A percentile compares a stretch with the other conserved stretches of the same genome.
These are phyloP conservation scores for Tolypocladium capitatum DNA, from an alignment of 2,329 filamentous ascomycete genomes.

Conservation along the genomic window DNA sequence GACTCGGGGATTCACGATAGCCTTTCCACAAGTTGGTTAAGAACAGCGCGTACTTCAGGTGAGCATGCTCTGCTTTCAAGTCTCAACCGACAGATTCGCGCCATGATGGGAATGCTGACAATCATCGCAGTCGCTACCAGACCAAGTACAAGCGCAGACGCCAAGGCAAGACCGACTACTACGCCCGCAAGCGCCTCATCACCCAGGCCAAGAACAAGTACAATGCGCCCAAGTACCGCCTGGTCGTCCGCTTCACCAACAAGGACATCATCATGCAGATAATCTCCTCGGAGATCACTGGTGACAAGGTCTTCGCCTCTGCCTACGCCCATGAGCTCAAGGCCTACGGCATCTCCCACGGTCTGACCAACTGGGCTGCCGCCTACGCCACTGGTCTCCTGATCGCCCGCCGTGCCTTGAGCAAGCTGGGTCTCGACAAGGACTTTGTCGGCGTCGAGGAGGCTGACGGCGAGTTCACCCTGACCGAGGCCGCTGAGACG, in stretches of 20 bases:
- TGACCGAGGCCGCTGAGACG: slow-evolving; percentile 88
- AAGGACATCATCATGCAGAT: slow-evolving; percentile 98
- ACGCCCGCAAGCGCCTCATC: slow-evolving; percentile 98
- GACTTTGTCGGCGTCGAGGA: slow-evolving; percentile 93
- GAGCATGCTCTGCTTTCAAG: slow-evolving; percentile 25
- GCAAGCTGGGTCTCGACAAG: slow-evolving; percentile 93
- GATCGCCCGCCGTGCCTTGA: slow-evolving; percentile 88
- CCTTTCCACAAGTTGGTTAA: slow-evolving; percentile 90
- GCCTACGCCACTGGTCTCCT: slow-evolving; percentile 95
- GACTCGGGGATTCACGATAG: slow-evolving; percentile 68
- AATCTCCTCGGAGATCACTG: slow-evolving; percentile 86
- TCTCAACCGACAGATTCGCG: not conserved
- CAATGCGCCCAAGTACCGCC: slow-evolving; percentile 98
- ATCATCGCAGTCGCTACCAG: slow-evolving; percentile 71
- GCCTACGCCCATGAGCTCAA: slow-evolving; percentile 97
- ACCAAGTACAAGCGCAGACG: slow-evolving; percentile 99
- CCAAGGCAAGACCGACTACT: slow-evolving; percentile 99
- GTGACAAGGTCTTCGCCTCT: slow-evolving; percentile 89
- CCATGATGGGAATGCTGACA: slow-evolving; percentile 11
- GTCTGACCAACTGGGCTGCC: slow-evolving; percentile 98
- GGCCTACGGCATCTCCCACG: slow-evolving; percentile 95
- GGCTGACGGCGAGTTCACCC: slow-evolving; percentile 85
- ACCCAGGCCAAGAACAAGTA: slow-evolving; percentile 99
- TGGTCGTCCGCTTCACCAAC: slow-evolving; percentile 99
- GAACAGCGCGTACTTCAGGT: slow-evolving; percentile 99